Base-by-base conservation (phyloP, 2,329 filamentous ascomycete species). In the Boeremia lycopersici region DNA sequence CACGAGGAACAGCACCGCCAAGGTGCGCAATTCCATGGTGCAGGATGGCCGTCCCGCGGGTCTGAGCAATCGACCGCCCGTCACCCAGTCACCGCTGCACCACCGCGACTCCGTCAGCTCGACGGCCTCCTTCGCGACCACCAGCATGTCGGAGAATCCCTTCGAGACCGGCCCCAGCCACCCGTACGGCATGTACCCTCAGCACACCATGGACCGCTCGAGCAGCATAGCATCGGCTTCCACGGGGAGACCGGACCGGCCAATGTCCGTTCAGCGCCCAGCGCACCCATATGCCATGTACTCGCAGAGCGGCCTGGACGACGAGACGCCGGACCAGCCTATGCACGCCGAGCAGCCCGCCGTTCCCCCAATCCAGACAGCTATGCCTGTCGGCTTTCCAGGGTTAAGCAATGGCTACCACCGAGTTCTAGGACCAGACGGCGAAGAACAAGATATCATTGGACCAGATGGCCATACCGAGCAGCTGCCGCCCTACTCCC, bases 201-300 rank as follows among this genome's bases (percentile, higher is more conserved):
- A 96, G 70, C 84, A 86, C 49, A 75, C 64, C 33, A 69, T 77
- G 70, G 77, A 63, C 66, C 79, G 85, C 51, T 83, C 85, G 8
- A 79, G 83, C 23, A 93, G 90, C 68, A 78, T 89, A 33, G 84
- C 86, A n/a, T 91, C 90, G 17, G 84, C 86, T 12, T 87, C 89
- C 7, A 92, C 90, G 11, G 78, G 84, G 39, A 83, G 82, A 23
- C 81, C 83, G 12, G 85, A 82, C 70, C 82, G 77, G 25, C 62
- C 86, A 3, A 85, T 88, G 63, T 79, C 80, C 10, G 84, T 86
- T 15, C 84, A 81, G 44, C 86, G 86, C 2, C 92, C 92, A 8
- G 85, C 90, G 55, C 92, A 96, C 69, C 92, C 92, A 0, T 97
- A 97, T 71, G 85, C 83, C 35, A 85, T 96, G 81, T 97, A 96